Conservation (phyloP, 257 asterid genomes). For the Rauvolfia tetraphylla region DNA sequence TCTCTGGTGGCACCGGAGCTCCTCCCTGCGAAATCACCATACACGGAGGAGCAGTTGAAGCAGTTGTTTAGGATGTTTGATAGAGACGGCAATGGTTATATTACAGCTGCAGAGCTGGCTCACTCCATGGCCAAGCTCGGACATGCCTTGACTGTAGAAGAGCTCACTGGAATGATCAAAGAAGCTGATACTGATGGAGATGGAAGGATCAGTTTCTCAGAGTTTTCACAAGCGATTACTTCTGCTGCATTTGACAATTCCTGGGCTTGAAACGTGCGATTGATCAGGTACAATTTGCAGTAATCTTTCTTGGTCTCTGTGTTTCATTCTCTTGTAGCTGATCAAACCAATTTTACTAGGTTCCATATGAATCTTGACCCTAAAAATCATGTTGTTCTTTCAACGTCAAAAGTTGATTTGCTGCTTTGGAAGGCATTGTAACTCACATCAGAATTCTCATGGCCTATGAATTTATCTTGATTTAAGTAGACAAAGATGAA, state of each 20-base stretch:
- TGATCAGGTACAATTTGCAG: slow-evolving; percentile 14
- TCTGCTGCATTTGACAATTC: slow-evolving; percentile 92
- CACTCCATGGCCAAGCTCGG: slow-evolving; percentile 95
- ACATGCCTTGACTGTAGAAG: slow-evolving; percentile 84
- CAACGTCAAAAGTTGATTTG: background rate
- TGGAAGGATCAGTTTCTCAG: slow-evolving; percentile 78
- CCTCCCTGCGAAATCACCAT: slow-evolving; percentile 76
- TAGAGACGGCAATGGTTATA: slow-evolving; percentile 80
- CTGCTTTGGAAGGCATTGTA: background rate
- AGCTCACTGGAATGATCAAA: slow-evolving; percentile 83
- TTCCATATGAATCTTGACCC: background rate
- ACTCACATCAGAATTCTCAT: too few species aligned
- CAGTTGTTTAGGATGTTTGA: slow-evolving; percentile 77
- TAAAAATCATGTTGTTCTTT: background rate
- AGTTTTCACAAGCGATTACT: slow-evolving; percentile 78
- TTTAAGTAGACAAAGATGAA: background rate
- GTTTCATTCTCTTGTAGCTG: background rate
- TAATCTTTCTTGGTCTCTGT: background rate
- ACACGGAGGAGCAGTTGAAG: slow-evolving; percentile 82
- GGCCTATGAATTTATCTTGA: too few species aligned
- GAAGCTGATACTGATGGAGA: slow-evolving; percentile 92
- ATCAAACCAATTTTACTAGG: too few species aligned
- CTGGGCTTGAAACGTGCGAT: slow-evolving; percentile 44
- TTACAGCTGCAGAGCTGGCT: slow-evolving; percentile 90
- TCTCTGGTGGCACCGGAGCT: slow-evolving; percentile 92